A percentile compares a stretch with the other conserved stretches of the same genome.
Conservation (phyloP, 2,329 filamentous ascomycete species). For the Coleophoma cylindrospora region DNA sequence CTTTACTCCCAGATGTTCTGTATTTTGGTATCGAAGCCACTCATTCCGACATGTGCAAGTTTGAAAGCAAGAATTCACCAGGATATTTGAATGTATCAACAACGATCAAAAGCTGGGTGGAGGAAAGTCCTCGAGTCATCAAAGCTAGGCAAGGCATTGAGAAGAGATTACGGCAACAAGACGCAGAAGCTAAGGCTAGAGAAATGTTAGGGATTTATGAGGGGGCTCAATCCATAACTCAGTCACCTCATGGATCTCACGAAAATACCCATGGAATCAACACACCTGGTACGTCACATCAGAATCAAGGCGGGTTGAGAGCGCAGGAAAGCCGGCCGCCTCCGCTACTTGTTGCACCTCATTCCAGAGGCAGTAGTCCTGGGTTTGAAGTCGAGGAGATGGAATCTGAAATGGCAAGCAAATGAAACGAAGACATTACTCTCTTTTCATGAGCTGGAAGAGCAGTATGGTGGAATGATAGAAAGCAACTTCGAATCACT, state of each 20-base stretch:
- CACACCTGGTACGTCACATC: conserved; percentile 17
- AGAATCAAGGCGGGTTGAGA: neutral
- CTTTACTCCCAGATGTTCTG: conserved; percentile 62
- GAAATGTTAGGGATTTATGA: conserved; percentile 19
- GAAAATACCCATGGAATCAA: too few species aligned
- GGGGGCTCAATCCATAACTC: conserved; percentile 1
- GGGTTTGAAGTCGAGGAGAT: conserved; percentile 20
- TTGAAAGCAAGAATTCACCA: conserved; percentile 56
- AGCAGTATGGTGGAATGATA: too few species aligned
- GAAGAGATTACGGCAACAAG: conserved; percentile 14
- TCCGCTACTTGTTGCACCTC: conserved; percentile 10
- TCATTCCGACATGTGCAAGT: conserved; percentile 71
- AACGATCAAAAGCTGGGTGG: conserved; percentile 23
- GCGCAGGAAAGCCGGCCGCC: neutral
- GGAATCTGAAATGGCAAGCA: conserved; percentile 16
- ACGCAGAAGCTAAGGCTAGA: conserved; percentile 16
- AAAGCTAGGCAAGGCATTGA: conserved; percentile 19
- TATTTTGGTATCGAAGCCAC: conserved; percentile 71
- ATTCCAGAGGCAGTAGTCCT: conserved; percentile 1
- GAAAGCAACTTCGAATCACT: too few species aligned
- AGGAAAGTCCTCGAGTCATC: conserved; percentile 16
- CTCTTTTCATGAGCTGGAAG: too few species aligned
- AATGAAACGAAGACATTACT: neutral
- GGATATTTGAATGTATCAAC: conserved; percentile 42
- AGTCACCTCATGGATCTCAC: conserved; percentile 4